Base-by-base conservation (phyloP, 352 stramenopile genomes). In the Phytophthora fragariaefolia region DNA sequence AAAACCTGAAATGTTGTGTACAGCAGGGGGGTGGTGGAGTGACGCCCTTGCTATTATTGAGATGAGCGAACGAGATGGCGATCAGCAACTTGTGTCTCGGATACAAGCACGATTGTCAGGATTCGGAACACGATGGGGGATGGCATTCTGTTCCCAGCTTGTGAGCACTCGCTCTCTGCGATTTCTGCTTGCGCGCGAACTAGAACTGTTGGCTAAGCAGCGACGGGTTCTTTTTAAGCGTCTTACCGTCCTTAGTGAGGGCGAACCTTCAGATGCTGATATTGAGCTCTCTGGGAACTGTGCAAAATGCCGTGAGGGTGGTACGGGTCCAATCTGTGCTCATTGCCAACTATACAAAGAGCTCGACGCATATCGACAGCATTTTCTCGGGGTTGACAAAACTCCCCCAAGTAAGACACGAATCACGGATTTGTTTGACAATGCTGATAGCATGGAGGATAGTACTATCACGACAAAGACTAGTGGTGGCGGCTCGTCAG, bases 291-390 rank as follows among this genome's bases (percentile, higher is more conserved):
- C 85, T 4, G 87, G 85, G 15, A 93, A 93, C 56, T 93, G 85
- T 43, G 62, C 58, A 0, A 80, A 83, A 45, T 93, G 85, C 45
- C 81, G 85, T 0, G 80, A 93, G 24, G 69, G 61, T 0, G 77
- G 83, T 18, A 73, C 77, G 13, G 87, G 87, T 1, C 83, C 82
- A 0, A 63, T 80, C 17, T 95, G 87, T 56, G 69, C 61, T 23
- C 83, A 95, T 40, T 95, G 87, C 50, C 74, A 76, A 17, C 63
- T 91, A 13, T 90, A 89, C 63, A 81, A 83, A 38, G 82, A 93
- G 24, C 57, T 91, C 5, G 77, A 89, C 46, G 69, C 69, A 2
- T 90, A 82, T 60, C 69, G 71, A 22, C 74, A 80, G 42, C 82
- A 93, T 50, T 68, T 90, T 27, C 71, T 87, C 7, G 83, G 85